Percentiles rank a stretch among this genome's conserved stretches.
phyloP scores from a whole-genome alignment of 2,329 filamentous ascomycete genomes.

The Sporothrix humicola region DNA sequence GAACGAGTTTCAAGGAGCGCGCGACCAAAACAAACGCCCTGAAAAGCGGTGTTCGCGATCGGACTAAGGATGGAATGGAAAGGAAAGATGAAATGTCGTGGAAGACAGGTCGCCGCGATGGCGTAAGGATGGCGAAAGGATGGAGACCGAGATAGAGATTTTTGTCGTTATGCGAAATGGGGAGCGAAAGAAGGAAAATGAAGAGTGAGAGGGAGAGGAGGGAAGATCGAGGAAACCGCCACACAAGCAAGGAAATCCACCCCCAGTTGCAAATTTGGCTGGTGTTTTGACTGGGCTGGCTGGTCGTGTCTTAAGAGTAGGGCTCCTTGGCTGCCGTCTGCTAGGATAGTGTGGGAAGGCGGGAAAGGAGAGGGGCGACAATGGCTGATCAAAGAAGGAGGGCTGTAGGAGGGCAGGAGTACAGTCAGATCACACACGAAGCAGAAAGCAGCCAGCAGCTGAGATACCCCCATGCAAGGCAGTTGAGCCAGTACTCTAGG shows the following conservation, averaged over 20 bases:
- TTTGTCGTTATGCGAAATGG: conserved; percentile 24
- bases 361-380: conserved; percentile 28
- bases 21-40: conserved; percentile 24
- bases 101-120: neutral
- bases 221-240: conserved; percentile 33
- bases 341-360: conserved; percentile 25
- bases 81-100: neutral
- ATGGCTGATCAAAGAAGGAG: conserved; percentile 20
- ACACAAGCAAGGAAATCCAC: conserved; percentile 33
- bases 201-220: conserved; percentile 23
- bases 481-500: conserved; percentile 4
- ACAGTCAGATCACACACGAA: conserved; percentile 11
- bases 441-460: neutral
- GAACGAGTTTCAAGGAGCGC: neutral
- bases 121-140: conserved; percentile 25
- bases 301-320: conserved; percentile 28
- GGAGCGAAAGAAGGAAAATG: conserved; percentile 23
- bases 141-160: conserved; percentile 18
- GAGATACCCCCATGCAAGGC: neutral
- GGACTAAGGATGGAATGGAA: neutral
- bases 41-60: conserved; percentile 2
- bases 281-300: conserved; percentile 19
- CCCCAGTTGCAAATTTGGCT: conserved; percentile 30
- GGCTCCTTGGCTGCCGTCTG: conserved; percentile 19
- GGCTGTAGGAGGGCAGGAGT: conserved; percentile 14